Evolutionary conservation across 805 yeast species (phyloP).

Genomic region (Danielozyma ontarioensis): DNA sequence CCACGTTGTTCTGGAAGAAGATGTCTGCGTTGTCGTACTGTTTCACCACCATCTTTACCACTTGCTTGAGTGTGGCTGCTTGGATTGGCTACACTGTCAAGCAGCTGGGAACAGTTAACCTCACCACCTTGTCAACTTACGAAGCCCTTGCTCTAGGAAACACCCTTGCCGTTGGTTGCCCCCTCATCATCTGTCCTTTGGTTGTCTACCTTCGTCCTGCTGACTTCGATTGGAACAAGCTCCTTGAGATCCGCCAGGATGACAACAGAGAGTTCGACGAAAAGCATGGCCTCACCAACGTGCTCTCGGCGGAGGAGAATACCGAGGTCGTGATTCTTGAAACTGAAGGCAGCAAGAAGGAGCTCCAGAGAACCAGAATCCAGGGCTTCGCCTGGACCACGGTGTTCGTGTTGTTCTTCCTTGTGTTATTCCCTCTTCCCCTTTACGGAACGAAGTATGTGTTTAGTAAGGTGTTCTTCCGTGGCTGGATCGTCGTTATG

Average conservation of each 20-base stretch:
- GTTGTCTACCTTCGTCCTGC: constrained; percentile 7
- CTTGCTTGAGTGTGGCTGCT: neutral
- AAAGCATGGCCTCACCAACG: constrained; percentile 21
- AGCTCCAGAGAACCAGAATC: constrained; percentile 18
- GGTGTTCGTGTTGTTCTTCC: constrained; percentile 14
- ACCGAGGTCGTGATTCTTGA: constrained; percentile 19
- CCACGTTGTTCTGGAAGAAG: constrained; percentile 31
- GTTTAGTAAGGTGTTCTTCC: constrained; percentile 17
- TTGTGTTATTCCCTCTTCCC: constrained; percentile 16
- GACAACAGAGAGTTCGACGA: constrained; percentile 19
- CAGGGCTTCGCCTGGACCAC: constrained; percentile 17
- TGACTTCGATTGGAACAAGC: constrained; percentile 8
- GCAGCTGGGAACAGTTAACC: constrained; percentile 7
- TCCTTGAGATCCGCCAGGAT: constrained; percentile 9
- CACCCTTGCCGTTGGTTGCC: constrained; percentile 9
- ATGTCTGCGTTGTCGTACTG: constrained; percentile 12
- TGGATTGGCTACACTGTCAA: constrained; percentile 7
- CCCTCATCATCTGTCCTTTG: constrained; percentile 7
- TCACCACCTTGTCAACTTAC: constrained; percentile 9
- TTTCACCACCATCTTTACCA: neutral
- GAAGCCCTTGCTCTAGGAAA: constrained; percentile 11
- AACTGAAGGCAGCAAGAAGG: constrained; percentile 12
- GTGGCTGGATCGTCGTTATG: constrained; percentile 21
- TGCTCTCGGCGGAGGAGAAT: constrained; percentile 20
- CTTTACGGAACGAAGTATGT: constrained; percentile 16